A percentile compares a stretch with the other conserved stretches of the same genome.
These are phyloP conservation scores for Phytopythium aichiense DNA, from an alignment of 352 stramenopile genomes.

Conservation along the genomic window DNA sequence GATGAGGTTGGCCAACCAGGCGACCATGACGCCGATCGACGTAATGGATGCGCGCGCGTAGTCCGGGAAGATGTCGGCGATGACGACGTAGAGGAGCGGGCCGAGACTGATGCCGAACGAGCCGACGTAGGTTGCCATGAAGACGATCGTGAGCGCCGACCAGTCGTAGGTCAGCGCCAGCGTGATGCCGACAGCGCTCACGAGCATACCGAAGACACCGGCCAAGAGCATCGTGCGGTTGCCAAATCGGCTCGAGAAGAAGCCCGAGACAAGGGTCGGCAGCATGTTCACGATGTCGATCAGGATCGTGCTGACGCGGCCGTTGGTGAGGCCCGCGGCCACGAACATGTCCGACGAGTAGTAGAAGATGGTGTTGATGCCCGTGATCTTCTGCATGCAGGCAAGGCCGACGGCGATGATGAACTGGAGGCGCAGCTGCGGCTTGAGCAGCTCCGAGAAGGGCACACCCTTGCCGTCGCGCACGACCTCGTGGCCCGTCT, in stretches of 20 bases:
- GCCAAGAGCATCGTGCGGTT: constrained; percentile 32
- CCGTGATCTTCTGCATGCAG: constrained; percentile 39
- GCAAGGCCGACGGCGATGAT: constrained; percentile 33
- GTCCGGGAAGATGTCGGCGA: constrained; percentile 43
- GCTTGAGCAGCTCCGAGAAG: constrained; percentile 23
- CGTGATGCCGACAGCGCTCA: constrained; percentile 31
- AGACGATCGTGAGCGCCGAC: constrained; percentile 31
- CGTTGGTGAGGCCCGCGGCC: constrained; percentile 27
- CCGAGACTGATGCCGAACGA: constrained; percentile 28
- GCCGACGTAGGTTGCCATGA: constrained; percentile 28
- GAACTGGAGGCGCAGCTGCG: constrained; percentile 25
- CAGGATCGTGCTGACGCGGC: constrained; percentile 25
- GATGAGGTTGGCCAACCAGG: constrained; percentile 33
- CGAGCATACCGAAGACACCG: constrained; percentile 30
- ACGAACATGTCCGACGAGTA: constrained; percentile 49
- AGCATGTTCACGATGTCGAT: constrained; percentile 39
- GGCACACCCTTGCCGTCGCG: constrained; percentile 23
- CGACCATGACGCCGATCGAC: constrained; percentile 26
- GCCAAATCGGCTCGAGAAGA: constrained; percentile 24
- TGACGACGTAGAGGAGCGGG: constrained; percentile 35
- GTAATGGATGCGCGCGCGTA: constrained; percentile 31
- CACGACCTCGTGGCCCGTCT: constrained; percentile 23
- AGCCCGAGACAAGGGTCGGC: constrained; percentile 24
- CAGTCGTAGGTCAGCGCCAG: constrained; percentile 24
- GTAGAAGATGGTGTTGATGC: constrained; percentile 54